Base-by-base conservation (phyloP, 1,139 yeast species). In the Yamadazyma blattariae region DNA sequence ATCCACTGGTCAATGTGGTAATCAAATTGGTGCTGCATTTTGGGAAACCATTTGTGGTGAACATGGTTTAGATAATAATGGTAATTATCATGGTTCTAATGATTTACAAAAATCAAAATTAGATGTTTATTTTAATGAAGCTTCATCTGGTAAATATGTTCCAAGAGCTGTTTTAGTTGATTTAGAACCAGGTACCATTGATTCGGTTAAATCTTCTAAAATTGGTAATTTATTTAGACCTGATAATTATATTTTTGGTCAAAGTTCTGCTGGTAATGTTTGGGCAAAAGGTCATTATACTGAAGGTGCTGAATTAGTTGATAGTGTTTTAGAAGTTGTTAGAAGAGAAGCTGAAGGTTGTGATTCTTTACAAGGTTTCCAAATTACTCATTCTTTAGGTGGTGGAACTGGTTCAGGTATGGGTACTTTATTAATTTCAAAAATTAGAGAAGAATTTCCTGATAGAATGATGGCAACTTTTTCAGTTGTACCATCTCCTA, bases 1-100 rank as follows among this genome's bases (percentile, higher is more conserved):
- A 65, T 90, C 97, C 45, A 84, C 97, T 40, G 97, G 97, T 67
- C 97, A 90, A 74, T 92, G 98, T 81, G 98, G 98, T 81, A 92
- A 92, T 80, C 98, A 92, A 72, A 89, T 92, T 54, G 96, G 97
- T 67, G 95, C 96, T 50, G 96, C 96, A 40, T 88, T 88, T 60
- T 88, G 97, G 97, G 95, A 90, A 70, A 88, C 97, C 36, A 92
- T 92, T 56, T 84, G 95, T 70, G 94, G 88, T 46, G 98, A 92
- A 67, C 98, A 92, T 57, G 97, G 97, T 31, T 77, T 92, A 56
- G 97, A 88, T 58, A 74, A 75, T 52, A 74, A 80, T 46, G 98
- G 98, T 45, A 79, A 71, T 59, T 82, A 79, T 59, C 81, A 78
- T 39, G 89, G 90, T 13, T 64, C 64, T 21, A 77, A 79, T 41